Percentiles rank a stretch among this genome's conserved stretches.
Conservation (phyloP, 306 rosid genomes). For the Neltuma alba region DNA sequence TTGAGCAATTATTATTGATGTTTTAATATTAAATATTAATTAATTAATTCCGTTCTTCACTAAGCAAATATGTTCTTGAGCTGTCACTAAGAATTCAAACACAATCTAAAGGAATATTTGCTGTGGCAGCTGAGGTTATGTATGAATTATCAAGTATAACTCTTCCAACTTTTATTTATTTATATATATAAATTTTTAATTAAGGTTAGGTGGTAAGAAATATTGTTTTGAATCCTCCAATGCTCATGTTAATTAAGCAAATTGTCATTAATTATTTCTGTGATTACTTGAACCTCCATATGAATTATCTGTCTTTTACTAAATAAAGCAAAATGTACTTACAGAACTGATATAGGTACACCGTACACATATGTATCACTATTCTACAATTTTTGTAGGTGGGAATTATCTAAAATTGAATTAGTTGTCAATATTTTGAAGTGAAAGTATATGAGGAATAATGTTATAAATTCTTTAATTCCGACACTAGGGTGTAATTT, state of each 20-base stretch:
- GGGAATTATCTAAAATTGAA: neutral
- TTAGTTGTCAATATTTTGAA: neutral
- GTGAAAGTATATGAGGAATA: neutral
- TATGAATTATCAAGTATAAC: no score
- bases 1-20: neutral
- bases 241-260: no score
- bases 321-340: neutral
- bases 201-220: neutral
- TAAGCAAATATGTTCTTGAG: neutral
- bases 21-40: no score
- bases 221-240: neutral
- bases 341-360: neutral
- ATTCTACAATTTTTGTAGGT: no score
- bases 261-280: no score
- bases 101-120: neutral
- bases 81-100: conserved; percentile 7
- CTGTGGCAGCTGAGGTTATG: neutral
- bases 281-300: neutral
- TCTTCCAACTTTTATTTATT: no score
- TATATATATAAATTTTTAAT: no score
- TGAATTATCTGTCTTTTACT: neutral
- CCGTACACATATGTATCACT: no score
- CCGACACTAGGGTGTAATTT: neutral
- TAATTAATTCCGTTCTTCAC: no score
- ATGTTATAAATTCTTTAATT: neutral